Evolutionary conservation across 176 grass and related monocot genomes (phyloP).

Genomic region (Rhipidocladum racemiflorum): DNA sequence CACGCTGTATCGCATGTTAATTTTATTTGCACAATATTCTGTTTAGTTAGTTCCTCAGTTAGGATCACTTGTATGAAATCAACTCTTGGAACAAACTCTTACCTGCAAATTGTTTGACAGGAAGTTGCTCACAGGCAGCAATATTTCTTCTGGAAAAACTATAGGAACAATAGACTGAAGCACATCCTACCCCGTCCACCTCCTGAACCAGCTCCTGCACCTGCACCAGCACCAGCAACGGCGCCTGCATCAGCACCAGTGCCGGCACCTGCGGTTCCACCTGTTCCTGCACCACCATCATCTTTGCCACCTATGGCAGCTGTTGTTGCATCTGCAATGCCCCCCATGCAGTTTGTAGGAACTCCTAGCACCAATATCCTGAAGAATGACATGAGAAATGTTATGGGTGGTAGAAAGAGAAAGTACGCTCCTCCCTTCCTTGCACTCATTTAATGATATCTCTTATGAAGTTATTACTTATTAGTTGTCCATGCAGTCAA

Average conservation of each 20-base stretch:
- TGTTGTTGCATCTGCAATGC: slow-evolving; percentile 50
- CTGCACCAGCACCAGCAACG: slow-evolving; percentile 31
- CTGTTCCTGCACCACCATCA: slow-evolving; percentile 31
- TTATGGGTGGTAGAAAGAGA: slow-evolving; percentile 94
- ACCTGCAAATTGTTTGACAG: slow-evolving; percentile 47
- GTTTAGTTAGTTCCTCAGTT: slow-evolving; percentile 1
- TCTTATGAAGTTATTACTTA: slow-evolving; percentile 30
- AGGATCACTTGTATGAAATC: neutral
- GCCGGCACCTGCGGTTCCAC: slow-evolving; percentile 10
- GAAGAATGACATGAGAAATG: slow-evolving; percentile 74
- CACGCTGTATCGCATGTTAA: neutral
- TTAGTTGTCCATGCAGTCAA: neutral
- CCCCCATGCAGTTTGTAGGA: slow-evolving; percentile 87
- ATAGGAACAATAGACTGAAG: slow-evolving; percentile 94
- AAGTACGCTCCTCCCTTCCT: slow-evolving; percentile 61
- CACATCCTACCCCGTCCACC: slow-evolving; percentile 89
- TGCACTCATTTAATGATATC: slow-evolving; percentile 6
- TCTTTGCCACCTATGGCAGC: slow-evolving; percentile 54
- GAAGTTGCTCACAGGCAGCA: slow-evolving; percentile 94
- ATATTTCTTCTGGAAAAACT: slow-evolving; percentile 99
- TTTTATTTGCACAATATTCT: neutral
- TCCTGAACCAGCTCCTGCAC: slow-evolving; percentile 61
- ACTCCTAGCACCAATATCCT: slow-evolving; percentile 55
- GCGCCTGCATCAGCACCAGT: slow-evolving; percentile 22
- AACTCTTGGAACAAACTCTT: slow-evolving; percentile 21